phyloP scores from a whole-genome alignment of 495 filamentous ascomycete genomes.

The Hyaloscypha variabilis region DNA sequence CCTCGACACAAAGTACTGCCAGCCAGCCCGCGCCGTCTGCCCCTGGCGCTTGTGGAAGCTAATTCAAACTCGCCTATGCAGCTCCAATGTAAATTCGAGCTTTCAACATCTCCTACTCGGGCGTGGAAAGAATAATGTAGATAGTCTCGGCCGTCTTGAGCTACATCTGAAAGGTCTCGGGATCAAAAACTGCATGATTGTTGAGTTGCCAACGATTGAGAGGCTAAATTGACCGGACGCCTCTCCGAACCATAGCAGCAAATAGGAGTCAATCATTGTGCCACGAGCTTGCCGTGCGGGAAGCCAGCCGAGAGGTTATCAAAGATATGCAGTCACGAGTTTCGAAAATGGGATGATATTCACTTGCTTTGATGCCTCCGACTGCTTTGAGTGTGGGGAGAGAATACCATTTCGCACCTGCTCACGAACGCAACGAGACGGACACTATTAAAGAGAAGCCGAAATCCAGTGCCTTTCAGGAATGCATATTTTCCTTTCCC shows the following conservation, averaged over 20 bases:
- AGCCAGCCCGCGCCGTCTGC: background rate
- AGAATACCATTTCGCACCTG: background rate
- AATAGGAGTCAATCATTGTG: background rate
- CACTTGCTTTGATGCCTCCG: background rate
- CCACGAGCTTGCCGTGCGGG: background rate
- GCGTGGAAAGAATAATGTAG: background rate
- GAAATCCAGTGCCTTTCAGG: slow-evolving; percentile 1
- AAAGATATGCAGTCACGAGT: background rate
- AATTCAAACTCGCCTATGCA: background rate
- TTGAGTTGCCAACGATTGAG: background rate
- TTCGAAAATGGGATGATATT: background rate
- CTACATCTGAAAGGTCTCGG: background rate
- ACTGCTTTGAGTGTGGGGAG: background rate
- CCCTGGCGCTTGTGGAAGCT: background rate
- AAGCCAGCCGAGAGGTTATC: background rate
- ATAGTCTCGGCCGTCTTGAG: background rate
- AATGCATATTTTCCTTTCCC: background rate
- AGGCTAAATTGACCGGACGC: background rate
- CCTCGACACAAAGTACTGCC: background rate
- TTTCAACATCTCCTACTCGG: too few relatives aligned
- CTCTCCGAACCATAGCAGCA: background rate
- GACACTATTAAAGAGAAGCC: background rate
- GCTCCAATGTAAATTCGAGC: too few relatives aligned
- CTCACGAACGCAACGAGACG: background rate
- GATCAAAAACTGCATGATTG: background rate